Conservation (phyloP, 2,329 filamentous ascomycete genomes). For the Dactylellina haptotyla region DNA sequence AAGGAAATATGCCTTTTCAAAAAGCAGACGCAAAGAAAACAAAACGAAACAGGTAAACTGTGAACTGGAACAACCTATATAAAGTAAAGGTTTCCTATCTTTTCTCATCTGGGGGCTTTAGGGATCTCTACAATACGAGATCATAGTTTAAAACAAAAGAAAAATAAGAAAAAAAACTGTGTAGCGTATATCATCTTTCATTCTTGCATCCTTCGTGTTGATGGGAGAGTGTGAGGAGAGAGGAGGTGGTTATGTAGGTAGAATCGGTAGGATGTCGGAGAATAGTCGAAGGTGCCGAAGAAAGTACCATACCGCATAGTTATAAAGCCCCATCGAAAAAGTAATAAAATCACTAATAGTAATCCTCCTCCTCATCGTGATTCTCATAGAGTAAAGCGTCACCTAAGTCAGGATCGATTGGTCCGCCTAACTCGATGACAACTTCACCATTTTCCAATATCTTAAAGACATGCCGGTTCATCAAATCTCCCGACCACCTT, state of each 20-base stretch:
- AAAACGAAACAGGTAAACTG: too few relatives aligned
- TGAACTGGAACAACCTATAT: too few relatives aligned
- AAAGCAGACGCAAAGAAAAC: not conserved
- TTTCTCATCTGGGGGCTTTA: not conserved
- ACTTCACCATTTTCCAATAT: not conserved
- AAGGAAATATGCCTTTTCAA: not conserved
- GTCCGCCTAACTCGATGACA: not conserved
- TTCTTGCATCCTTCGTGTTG: conserved; percentile 1
- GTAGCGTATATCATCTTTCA: conserved; percentile 12
- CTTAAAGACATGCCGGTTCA: conserved; percentile 19
- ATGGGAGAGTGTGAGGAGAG: not conserved
- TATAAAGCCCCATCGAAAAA: not conserved
- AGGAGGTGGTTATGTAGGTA: not conserved
- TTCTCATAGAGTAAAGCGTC: too few relatives aligned
- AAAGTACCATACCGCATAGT: not conserved
- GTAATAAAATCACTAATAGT: not conserved
- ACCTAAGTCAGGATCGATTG: too few relatives aligned
- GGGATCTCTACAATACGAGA: conserved; percentile 47
- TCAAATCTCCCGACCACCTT: conserved; percentile 30
- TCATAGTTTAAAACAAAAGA: conserved; percentile 19
- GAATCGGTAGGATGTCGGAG: not conserved
- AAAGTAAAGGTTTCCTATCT: not conserved
- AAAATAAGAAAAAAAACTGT: conserved; percentile 16
- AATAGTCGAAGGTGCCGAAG: not conserved
- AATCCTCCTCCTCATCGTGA: not conserved